Evolutionary conservation across 108 stramenopile genomes (phyloP).

Genomic region (Cylindrotheca fusiformis): DNA sequence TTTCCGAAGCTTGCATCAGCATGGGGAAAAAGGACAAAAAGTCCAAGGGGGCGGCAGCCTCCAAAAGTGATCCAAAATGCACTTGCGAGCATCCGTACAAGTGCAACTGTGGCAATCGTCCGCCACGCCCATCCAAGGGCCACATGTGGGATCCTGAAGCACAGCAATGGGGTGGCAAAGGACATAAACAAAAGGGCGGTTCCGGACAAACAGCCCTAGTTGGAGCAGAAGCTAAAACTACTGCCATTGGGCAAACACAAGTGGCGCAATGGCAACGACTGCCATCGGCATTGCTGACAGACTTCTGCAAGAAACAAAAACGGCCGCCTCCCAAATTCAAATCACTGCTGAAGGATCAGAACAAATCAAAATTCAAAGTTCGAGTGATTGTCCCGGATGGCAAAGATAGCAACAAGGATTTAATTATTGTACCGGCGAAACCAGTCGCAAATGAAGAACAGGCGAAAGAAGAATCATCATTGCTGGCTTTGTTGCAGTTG

Average conservation of each 20-base stretch:
- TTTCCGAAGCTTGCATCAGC: too few species aligned
- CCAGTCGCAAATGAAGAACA: constrained; percentile 71
- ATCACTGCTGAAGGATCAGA: constrained; percentile 19
- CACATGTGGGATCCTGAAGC: constrained; percentile 81
- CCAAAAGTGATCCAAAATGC: constrained; percentile 33
- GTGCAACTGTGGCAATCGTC: constrained; percentile 84
- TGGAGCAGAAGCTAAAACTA: constrained; percentile 52
- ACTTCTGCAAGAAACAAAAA: constrained; percentile 64
- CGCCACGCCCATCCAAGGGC: constrained; percentile 70
- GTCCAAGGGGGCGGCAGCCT: constrained; percentile 1
- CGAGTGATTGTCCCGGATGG: constrained; percentile 80
- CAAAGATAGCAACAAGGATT: constrained; percentile 70
- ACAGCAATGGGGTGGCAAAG: constrained; percentile 85
- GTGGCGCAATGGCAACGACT: constrained; percentile 87
- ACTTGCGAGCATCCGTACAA: constrained; percentile 78
- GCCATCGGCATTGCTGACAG: constrained; percentile 70
- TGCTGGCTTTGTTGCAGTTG: constrained; percentile 82
- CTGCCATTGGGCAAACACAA: constrained; percentile 60
- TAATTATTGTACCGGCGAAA: constrained; percentile 66
- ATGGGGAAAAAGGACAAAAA: constrained; percentile 30
- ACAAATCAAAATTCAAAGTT: constrained; percentile 22
- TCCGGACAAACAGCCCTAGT: constrained; percentile 56
- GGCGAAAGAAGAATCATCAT: constrained; percentile 83
- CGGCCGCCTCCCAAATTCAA: constrained; percentile 60
- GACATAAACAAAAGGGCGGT: constrained; percentile 84